Evolutionary conservation across 2,329 filamentous ascomycete species (phyloP), one percentile per base, ranked within the genome.

Genomic region (Onygenales sp.): DNA sequence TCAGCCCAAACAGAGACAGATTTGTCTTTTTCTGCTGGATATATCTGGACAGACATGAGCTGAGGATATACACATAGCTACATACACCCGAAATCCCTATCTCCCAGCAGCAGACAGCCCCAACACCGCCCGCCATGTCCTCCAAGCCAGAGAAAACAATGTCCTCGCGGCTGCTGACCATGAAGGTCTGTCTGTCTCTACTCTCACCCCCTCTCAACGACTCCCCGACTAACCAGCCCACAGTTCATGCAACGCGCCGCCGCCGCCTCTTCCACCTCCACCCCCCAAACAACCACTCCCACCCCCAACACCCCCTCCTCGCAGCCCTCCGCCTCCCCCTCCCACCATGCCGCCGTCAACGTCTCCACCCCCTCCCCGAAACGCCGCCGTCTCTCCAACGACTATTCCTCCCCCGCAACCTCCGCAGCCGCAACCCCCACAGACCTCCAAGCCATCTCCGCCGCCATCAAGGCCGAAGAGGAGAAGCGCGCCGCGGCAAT

Each of bases 241-340:
- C 62, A 83, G 75, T 96, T 96, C 67, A 96, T 96, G 91, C 91
- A 95, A 76, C 82, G 91, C 63, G 87, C 87, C 57, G 86, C 84
- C 49, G 83, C 85, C 49, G 80, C 84, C 27, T 74, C 72, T 4
- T 66, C 70, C 57, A 36, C 71, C 63, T 55, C 64, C 70, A 49
- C 68, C 56, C 67, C 74, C 14, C 74, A 75, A 3, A 69, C 76
- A 55, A 62, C 62, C 52, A 73, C 55, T 67, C 79, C 58, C 65
- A 27, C 21, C 21, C 74, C 67, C 63, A 17, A 17, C 14, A 77
- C 69, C 54, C 72, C 49, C 58, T 9, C 83, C 8, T 69, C 40
- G 10, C 47, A 44, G 49, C 14, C 10, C 27, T 7, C 17, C 14
- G 21, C 21, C 21, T 34, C 76, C 17, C 83, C 81, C 53, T 63